phyloP scores from a whole-genome alignment of 345 rosid species.

The Populus nigra region DNA sequence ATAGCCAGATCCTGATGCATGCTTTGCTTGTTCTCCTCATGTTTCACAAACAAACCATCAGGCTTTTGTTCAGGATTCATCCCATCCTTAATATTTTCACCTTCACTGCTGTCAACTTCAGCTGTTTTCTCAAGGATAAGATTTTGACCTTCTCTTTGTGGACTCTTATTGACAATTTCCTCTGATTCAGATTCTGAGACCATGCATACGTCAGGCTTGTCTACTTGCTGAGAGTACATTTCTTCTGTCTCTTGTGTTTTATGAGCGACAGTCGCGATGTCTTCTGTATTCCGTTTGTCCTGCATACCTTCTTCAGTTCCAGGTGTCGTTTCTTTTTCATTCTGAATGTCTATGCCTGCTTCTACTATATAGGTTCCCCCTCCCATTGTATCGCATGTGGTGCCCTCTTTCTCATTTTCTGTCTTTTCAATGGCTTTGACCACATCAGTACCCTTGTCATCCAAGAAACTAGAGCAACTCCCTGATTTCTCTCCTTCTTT shows the following conservation, averaged over 20 bases:
- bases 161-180: not conserved
- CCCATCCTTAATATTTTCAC: slow-evolving; percentile 10
- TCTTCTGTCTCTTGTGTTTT: slow-evolving; percentile 9
- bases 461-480: slow-evolving; percentile 2
- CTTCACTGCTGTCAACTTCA: not conserved
- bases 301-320: not conserved
- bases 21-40: slow-evolving; percentile 5
- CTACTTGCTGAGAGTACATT: slow-evolving; percentile 6
- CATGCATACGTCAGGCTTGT: slow-evolving; percentile 4
- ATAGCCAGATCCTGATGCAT: not conserved
- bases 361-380: slow-evolving; percentile 11
- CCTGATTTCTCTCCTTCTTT: slow-evolving; percentile 22
- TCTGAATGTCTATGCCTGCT: slow-evolving; percentile 19
- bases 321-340: slow-evolving; percentile 3
- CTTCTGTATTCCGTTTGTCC: slow-evolving; percentile 12
- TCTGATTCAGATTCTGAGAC: slow-evolving; percentile 7
- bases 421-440: slow-evolving; percentile 8
- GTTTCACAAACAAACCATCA: slow-evolving; percentile 1
- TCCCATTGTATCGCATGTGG: not conserved
- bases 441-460: slow-evolving; percentile 9
- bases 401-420: slow-evolving; percentile 8
- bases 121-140: slow-evolving; percentile 10
- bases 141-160: slow-evolving; percentile 1
- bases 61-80: slow-evolving; percentile 1
- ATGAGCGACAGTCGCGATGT: not conserved